A percentile compares a stretch with the other conserved stretches of the same genome.
Evolutionary conservation across 2,329 filamentous ascomycete species (phyloP).

Genomic region (Cercospora berteroae): DNA sequence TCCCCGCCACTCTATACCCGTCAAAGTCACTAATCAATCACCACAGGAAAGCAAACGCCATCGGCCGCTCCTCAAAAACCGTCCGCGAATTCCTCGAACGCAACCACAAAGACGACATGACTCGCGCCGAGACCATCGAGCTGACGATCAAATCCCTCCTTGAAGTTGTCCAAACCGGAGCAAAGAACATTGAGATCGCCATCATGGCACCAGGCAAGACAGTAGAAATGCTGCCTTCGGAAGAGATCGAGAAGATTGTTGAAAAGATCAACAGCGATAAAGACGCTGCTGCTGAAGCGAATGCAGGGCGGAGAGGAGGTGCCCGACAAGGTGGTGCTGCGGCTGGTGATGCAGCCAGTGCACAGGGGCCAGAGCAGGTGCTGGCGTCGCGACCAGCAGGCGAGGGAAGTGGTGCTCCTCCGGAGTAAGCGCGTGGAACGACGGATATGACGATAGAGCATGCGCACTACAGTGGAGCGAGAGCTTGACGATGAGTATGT

Average conservation of each 20-base stretch:
- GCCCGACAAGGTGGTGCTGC: constrained; percentile 45
- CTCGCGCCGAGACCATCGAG: constrained; percentile 91
- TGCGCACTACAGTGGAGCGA: neutral
- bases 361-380: constrained; percentile 37
- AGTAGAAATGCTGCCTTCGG: constrained; percentile 89
- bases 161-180: constrained; percentile 96
- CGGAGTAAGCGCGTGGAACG: constrained; percentile 15
- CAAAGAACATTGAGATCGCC: constrained; percentile 99
- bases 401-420: constrained; percentile 29
- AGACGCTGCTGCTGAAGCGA: constrained; percentile 79
- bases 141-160: constrained; percentile 96
- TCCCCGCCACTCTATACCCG: neutral
- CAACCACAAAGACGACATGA: constrained; percentile 98
- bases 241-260: constrained; percentile 95
- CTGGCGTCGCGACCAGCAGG: constrained; percentile 39
- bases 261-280: constrained; percentile 99
- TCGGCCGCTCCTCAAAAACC: constrained; percentile 97
- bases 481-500: constrained; percentile 5
- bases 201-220: constrained; percentile 91
- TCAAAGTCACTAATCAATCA: constrained; percentile 20
- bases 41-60: constrained; percentile 95
- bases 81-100: constrained; percentile 97
- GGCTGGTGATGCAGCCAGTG: constrained; percentile 26
- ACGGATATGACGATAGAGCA: neutral
- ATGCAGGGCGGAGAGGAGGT: constrained; percentile 77